Base-by-base conservation (phyloP, 345 rosid genomes). In the Acer saccharum region DNA sequence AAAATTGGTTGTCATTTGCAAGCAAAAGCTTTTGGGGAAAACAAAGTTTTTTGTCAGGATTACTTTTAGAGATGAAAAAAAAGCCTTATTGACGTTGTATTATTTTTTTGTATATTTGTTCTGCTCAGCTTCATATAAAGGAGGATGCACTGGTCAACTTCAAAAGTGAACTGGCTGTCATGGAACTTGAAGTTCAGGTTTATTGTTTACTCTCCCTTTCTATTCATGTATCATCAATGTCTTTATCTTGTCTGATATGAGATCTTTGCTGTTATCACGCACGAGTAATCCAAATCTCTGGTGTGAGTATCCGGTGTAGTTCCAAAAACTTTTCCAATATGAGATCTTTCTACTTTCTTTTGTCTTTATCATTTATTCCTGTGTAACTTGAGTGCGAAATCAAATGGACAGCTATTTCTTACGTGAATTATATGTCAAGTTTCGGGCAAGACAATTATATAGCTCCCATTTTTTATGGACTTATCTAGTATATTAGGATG, bases 101-200 rank as follows among this genome's bases (percentile, higher is more conserved):
- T 29, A 29, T 29, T 29, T 75, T 23, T 17, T 71, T 43, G 20
- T 25, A 0, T 78, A 74, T 77, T 14, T 74, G 35, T 73, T 69
- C 61, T 76, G 57, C 75, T 58, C 89, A 95, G 97, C 85, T 95
- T 20, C 79, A 79, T 52, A 77, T 72, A 27, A 83, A 82, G 84
- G 97, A 93, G 76, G 86, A 84, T 70, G 90, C 90, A 23, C 74
- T 95, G 78, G 73, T 82, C 57, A 86, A 78, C 86, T 92, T 90
- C 87, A 93, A 93, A 87, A 84, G 87, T 4, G 94, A 93, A 67
- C 91, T 95, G 83, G 94, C 97, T 66, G 84, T 87, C 39, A 79
- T 90, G 92, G 99, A 95, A 85, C 89, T 87, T 65, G 94, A 95
- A 83, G 73, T 90, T 80, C 91, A 93, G 99, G 98, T 93, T 41